phyloP scores from a whole-genome alignment of 2,329 filamentous ascomycete genomes.

The Xylariaceae sp. region DNA sequence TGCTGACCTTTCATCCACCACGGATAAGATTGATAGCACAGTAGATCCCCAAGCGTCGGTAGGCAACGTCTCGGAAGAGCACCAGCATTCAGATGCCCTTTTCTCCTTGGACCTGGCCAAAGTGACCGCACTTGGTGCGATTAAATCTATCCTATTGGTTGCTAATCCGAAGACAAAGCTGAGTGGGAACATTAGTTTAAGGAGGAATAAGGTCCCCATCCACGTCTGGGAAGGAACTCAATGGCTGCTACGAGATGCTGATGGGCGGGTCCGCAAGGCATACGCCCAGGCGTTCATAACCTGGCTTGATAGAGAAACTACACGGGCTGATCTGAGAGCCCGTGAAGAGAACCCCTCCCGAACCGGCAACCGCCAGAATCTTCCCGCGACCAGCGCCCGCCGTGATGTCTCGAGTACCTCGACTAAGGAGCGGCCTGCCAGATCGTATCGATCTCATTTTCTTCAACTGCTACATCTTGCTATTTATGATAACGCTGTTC shows the following conservation, averaged over 20 bases:
- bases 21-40: conserved; percentile 43
- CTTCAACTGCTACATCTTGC: conserved; percentile 78
- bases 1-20: conserved; percentile 39
- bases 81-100: conserved; percentile 46
- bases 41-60: conserved; percentile 32
- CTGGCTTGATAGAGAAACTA: conserved; percentile 82
- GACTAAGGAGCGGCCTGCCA: conserved; percentile 52
- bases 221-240: conserved; percentile 95
- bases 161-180: conserved; percentile 66
- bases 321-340: conserved; percentile 59
- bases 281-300: conserved; percentile 80
- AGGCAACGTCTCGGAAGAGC: conserved; percentile 41
- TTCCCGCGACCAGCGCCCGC: conserved; percentile 45
- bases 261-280: conserved; percentile 73
- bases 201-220: conserved; percentile 70
- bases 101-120: conserved; percentile 54
- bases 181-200: conserved; percentile 58
- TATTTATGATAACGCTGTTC: conserved; percentile 82
- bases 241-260: conserved; percentile 79
- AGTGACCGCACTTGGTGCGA: conserved; percentile 66
- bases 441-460: conserved; percentile 62
- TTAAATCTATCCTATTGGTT: conserved; percentile 77
- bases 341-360: conserved; percentile 52
- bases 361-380: conserved; percentile 39
- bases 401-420: conserved; percentile 68